Evolutionary conservation across 73 alveolate genomes (phyloP).

Genomic region (Diophrys sp.): DNA sequence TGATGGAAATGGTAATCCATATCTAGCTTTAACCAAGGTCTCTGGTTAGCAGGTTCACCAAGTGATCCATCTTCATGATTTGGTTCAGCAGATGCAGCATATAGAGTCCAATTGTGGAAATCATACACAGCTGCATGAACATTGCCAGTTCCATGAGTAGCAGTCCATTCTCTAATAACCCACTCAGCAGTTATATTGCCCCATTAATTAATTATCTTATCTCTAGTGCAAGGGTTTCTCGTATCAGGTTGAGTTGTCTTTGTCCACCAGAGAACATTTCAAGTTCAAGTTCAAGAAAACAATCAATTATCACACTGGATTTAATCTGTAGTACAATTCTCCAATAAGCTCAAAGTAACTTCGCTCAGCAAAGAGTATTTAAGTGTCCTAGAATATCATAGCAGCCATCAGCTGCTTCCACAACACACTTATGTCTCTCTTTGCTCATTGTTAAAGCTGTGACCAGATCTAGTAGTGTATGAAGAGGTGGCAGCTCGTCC

Average conservation of each 20-base stretch:
- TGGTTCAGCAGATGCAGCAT: not conserved
- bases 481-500: too few relatives aligned
- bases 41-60: not conserved
- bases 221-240: not conserved
- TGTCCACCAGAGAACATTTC: not conserved
- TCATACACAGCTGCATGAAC: not conserved
- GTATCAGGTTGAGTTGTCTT: not conserved
- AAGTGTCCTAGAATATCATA: too few relatives aligned
- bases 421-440: too few relatives aligned
- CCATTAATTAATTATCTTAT: not conserved
- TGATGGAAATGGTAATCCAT: too few relatives aligned
- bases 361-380: too few relatives aligned
- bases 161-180: not conserved
- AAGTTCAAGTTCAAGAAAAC: too few relatives aligned
- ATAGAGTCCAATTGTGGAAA: not conserved
- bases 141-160: not conserved
- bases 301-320: too few relatives aligned
- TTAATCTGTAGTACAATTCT: too few relatives aligned
- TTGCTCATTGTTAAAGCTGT: too few relatives aligned
- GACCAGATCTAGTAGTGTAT: too few relatives aligned
- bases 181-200: not conserved
- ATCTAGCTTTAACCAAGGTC: not conserved
- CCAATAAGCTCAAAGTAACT: too few relatives aligned
- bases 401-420: too few relatives aligned
- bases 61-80: not conserved